Evolutionary conservation across 2,329 filamentous ascomycete species (phyloP), one percentile per base, ranked within the genome.

Genomic region (Pseudogymnoascus sp.): DNA sequence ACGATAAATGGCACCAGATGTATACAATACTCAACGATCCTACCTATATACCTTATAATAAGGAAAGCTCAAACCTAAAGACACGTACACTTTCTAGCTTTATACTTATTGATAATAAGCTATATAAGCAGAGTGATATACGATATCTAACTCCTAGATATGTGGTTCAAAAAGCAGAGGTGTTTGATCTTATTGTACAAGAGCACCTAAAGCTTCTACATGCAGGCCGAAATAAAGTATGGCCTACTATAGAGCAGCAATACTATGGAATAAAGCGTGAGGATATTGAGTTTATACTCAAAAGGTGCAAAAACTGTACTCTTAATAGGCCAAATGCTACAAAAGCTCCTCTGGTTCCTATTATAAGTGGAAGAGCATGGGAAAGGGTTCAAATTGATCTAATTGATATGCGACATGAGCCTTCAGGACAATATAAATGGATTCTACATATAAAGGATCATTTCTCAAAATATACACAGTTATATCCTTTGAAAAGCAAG

Each of bases 381-480:
- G 50, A 65, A 24, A 2, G 41, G 8, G 35, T 65, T 10, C 54
- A 68, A 40, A 62, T 68, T 59, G 60, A 68, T 64, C 40, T 68
- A 7, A 62, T 67, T 54, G 59, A 67, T 60, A 61, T 67, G 33
- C 17, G 63, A 3, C 37, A 64, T 63, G 35, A 64, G 24, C 62
- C 62, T 4, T 62, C 61, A 50, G 29, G 59, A 5, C 9, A 63
- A 36, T 68, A 36, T 54, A 63, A 64, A 9, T 68, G 60, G 66
- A 62, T 64, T 37, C 58, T 65, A 7, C 60, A 67, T 60, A 64
- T 68, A 17, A 59, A 59, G 17, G 63, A 67, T 63, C 59, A 66
- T 24, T 68, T 66, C 17, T 61, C 50, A 17, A 66, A 67, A 41
- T 68, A 62, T 60, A 41, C 62, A n/a, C 59, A 59, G 21, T 21